Evolutionary conservation across 2,329 filamentous ascomycete genomes (phyloP), one percentile per base, ranked within the genome.

Genomic region (Ascochyta viciae-villosae): DNA sequence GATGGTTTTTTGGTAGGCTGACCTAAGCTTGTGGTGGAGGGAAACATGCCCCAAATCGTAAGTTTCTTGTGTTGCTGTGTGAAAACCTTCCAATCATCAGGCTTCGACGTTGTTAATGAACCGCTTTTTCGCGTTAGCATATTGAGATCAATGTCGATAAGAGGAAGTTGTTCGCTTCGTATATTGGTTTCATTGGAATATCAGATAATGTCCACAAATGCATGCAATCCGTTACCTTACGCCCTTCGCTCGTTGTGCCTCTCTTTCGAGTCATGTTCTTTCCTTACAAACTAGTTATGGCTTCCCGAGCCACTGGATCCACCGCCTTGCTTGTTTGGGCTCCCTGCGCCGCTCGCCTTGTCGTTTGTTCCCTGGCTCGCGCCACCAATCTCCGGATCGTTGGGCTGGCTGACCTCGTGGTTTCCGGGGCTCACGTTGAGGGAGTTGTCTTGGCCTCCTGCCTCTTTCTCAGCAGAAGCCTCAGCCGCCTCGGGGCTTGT

Each of bases 401-500:
- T 79, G 57, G 79, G 78, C 62, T 82, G 70, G 63, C 82, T 86
- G 16, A 87, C 77, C 0, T 85, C 82, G 42, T 74, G 77, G 68
- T 89, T 89, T 19, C 83, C 85, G 0, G 85, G 84, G 61, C 83
- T 87, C 23, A 84, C 82, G 42, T 88, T 80, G 39, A 89, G 65
- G 6, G 85, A 58, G 50, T 70, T 68, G 12, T 57, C 53, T 19
- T 65, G 60, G 12, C 64, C 64, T 38, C 70, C 71, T 22, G 66
- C 65, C 62, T 79, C 77, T 22, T 64, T 48, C 42, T 71, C 74
- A 1, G 76, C 76, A 5, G 64, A 71, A 15, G 58, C 70, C 63
- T 78, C 83, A 75, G 86, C 84, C 22, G 76, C 68, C 70, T 92
- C 87, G 0, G 91, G 91, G 19, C 81, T 78, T 24, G 89, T 93